Evolutionary conservation across 345 rosid species (phyloP).

Genomic region (Zanthoxylum bungeanum): DNA sequence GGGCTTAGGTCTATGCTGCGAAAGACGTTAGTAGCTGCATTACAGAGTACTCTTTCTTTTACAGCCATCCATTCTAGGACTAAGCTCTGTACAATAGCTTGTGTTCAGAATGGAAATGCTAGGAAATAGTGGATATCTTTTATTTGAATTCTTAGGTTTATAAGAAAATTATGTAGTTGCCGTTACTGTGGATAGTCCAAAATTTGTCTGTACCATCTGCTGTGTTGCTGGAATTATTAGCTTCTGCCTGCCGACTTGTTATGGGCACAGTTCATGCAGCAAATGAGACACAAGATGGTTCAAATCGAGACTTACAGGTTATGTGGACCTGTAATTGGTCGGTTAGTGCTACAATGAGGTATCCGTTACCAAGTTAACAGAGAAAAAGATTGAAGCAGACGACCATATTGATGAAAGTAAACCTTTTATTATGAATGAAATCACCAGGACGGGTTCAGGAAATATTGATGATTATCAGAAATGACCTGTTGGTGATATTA

Average conservation of each 20-base stretch:
- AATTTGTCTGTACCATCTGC: background rate
- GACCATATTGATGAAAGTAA: background rate
- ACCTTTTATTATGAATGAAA: too few relatives aligned
- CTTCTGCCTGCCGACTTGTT: background rate
- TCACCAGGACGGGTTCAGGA: background rate
- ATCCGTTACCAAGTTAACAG: constrained; percentile 2
- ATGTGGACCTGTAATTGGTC: background rate
- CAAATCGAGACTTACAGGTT: background rate
- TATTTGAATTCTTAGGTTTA: background rate
- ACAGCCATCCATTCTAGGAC: constrained; percentile 4
- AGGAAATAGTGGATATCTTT: constrained; percentile 6
- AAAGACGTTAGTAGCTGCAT: background rate
- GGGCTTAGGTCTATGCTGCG: background rate
- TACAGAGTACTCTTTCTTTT: background rate
- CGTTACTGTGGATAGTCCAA: background rate
- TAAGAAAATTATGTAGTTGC: background rate
- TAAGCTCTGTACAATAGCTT: constrained; percentile 2
- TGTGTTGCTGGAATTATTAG: background rate
- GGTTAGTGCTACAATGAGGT: background rate
- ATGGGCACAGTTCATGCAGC: background rate
- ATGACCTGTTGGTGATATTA: background rate
- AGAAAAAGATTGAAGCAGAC: background rate
- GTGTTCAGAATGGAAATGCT: background rate
- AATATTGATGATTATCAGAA: background rate
- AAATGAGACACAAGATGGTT: background rate